Conservation (phyloP, 2,329 filamentous ascomycete genomes). For the Botrytis porri region DNA sequence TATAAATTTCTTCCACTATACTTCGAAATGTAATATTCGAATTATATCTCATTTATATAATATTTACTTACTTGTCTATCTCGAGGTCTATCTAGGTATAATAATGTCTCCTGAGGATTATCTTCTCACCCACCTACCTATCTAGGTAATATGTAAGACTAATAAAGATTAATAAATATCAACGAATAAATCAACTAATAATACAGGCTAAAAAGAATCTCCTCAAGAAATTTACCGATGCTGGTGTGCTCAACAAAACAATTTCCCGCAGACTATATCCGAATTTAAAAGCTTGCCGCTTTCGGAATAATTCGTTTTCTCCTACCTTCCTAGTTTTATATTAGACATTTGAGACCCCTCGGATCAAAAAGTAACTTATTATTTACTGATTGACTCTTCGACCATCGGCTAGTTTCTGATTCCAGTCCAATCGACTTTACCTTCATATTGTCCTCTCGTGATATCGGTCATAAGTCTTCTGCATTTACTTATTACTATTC, state of each 20-base stretch:
- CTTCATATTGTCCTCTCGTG: conserved; percentile 13
- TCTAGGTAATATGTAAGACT: not conserved
- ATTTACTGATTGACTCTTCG: not conserved
- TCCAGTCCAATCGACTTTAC: conserved; percentile 12
- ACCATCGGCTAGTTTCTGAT: not conserved
- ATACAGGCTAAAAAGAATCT: not conserved
- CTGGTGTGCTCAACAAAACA: conserved; percentile 7
- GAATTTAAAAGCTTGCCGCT: not conserved
- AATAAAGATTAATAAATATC: not conserved
- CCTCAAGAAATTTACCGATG: not conserved
- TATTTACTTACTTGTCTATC: not conserved
- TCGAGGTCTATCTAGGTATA: not conserved
- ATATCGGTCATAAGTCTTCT: conserved; percentile 14
- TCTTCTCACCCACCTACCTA: not conserved
- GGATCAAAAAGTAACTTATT: not conserved
- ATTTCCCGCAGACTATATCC: not conserved
- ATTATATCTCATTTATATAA: not conserved
- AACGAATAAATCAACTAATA: not conserved
- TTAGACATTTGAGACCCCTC: not conserved
- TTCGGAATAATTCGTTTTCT: not conserved
- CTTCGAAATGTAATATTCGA: no score
- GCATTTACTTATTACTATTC: conserved; percentile 4
- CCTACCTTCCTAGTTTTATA: not conserved
- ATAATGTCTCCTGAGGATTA: not conserved
- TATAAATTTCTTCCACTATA: no score